Conservation (phyloP, 257 asterid genomes). For the Penstemon newberryi region DNA sequence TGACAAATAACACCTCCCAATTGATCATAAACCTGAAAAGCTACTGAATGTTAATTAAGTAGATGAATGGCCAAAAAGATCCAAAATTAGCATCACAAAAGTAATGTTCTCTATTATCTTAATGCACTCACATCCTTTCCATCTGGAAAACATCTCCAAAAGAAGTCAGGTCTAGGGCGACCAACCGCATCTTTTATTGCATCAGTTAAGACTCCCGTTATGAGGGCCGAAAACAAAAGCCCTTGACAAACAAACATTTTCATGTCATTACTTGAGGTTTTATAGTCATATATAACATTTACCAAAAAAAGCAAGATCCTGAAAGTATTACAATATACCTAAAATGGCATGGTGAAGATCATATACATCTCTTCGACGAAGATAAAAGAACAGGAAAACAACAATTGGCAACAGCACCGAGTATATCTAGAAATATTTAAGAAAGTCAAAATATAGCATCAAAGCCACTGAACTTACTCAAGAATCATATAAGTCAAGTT, state of each 20-base stretch:
- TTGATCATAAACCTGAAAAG: constrained; percentile 57
- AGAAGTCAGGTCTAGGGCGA: constrained; percentile 93
- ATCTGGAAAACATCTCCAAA: constrained; percentile 96
- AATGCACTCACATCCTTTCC: constrained; percentile 66
- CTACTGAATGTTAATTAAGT: constrained; percentile 26
- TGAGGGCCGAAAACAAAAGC: constrained; percentile 53
- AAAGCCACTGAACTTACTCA: constrained; percentile 11
- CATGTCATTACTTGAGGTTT: not conserved
- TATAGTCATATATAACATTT: not conserved
- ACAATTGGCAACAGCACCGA: constrained; percentile 60
- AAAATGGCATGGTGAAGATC: constrained; percentile 84
- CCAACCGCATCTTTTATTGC: constrained; percentile 82
- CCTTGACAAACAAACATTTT: constrained; percentile 43
- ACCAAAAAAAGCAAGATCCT: constrained; percentile 1
- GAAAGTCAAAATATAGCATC: constrained; percentile 24
- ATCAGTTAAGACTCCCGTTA: constrained; percentile 70
- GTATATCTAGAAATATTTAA: constrained; percentile 43
- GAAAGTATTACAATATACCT: constrained; percentile 47
- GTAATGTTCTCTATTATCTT: constrained; percentile 2
- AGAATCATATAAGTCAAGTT: constrained; percentile 3
- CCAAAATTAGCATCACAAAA: constrained; percentile 14
- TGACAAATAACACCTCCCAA: constrained; percentile 83
- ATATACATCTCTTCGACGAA: constrained; percentile 67
- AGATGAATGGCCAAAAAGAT: not conserved
- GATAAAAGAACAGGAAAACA: constrained; percentile 63